Base-by-base conservation (phyloP, 164 flowering plant species). In the Macadamia tetraphylla region DNA sequence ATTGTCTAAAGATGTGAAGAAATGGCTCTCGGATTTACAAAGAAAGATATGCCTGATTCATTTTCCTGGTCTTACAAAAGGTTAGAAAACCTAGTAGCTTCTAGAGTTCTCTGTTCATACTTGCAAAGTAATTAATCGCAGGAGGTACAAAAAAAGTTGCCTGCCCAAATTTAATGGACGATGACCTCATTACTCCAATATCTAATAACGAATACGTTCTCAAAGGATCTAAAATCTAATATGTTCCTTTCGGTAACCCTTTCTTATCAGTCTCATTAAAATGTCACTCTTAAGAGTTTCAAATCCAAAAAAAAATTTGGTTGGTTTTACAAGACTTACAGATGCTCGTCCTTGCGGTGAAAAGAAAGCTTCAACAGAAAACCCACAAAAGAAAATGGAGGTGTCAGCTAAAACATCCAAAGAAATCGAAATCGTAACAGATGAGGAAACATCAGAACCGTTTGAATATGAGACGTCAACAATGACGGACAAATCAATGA, bases 51-150 rank as follows among this genome's bases (percentile, higher is more conserved):
- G 88, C 79, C 95, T 0, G 86, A 89, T 52, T 80, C 87, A 23
- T 92, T 85, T 67, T 63, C 95, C 66, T 92, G 97, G 97, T 88
- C 97, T 18, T 89, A 82, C 76, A 92, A 89, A 71, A 88, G 94
- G 97, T 75, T 46, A 9, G 42, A 35, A 3, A 58, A 14, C 35
- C 12, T 58, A 11, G 17, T 4, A 11, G 18, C 11, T 48, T 15
- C 6, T 67, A 40, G 7, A 17, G 58, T 9, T 56, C 29, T 55
- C 40, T 10, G 10, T 14, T 52, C 35, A 5, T 35, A 35, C 40
- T 35, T 35, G 40, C 8, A 18, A 43, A 1, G 14, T 35, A 2
- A 60, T 13, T 44, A 23, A 11, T 48, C 68, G 76, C 83, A 89
- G 94, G 78, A 85, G 75, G 67, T 89, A 89, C 82, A 87, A 81